Evolutionary conservation across 2,329 filamentous ascomycete genomes (phyloP), one percentile per base, ranked within the genome.

Genomic region (Arthrobotrys conoides): DNA sequence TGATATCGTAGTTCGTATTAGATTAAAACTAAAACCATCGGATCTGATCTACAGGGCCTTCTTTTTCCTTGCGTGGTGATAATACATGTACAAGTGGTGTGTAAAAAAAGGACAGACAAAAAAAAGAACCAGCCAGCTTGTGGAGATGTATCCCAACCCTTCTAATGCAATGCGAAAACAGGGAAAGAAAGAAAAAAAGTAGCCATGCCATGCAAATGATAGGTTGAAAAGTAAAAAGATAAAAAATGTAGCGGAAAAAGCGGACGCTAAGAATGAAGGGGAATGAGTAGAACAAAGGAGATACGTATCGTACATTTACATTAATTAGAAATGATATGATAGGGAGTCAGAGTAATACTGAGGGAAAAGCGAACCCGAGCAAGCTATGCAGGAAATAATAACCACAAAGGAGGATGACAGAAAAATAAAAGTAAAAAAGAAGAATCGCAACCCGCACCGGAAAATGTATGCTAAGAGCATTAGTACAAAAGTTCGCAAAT

Each of bases 281-380:
- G 57, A 36, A 67, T 46, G 49, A 67, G n/a, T n/a, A n/a, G 33
- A 41, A 55, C 67, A 67, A 67, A 66, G 70, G 70, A 67, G 36
- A 69, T 77, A 53, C 73, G 73, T 77, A 77, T 77, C 71, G 49
- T 76, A 76, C 66, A 76, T 76, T 22, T 69, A 70, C 66, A 76
- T 57, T 65, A 44, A 77, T 77, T 71, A 71, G 48, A 66, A 59
- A 53, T 76, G 30, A 46, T 70, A 53, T 76, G 30, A 46, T 70
- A 63, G 41, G 59, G 53, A 49, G 30, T n/a, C n/a, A n/a, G 49
- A 63, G 41, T 30, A 30, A n/a, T n/a, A n/a, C n/a, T n/a, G n/a
- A n/a, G 27, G 33, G 66, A 30, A 70, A 71, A 76, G 48, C 48
- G 66, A 66, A 67, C 67, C 67, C 49, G 61, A 71, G 61, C 73